Conservation (phyloP, 805 yeast species). For the Brettanomyces nanus region DNA sequence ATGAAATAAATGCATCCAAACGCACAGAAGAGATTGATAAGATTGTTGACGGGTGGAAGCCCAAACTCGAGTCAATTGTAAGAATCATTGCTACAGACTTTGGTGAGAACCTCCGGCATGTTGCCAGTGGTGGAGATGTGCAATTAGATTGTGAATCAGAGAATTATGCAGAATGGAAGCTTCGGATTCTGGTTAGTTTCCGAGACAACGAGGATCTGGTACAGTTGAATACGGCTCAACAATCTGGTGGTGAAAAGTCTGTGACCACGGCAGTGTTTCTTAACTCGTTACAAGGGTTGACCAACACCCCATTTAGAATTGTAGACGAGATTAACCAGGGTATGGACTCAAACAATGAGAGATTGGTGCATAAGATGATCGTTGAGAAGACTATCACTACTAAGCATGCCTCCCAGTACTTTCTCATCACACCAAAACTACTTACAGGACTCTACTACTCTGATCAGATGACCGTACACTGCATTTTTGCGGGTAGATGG, state of each 20-base stretch:
- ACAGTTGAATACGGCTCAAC: slow-evolving; percentile 75
- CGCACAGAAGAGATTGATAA: slow-evolving; percentile 31
- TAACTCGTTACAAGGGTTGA: slow-evolving; percentile 82
- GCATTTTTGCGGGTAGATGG: slow-evolving; percentile 56
- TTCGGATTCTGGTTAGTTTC: slow-evolving; percentile 79
- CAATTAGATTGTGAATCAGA: slow-evolving; percentile 42
- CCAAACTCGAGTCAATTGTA: slow-evolving; percentile 46
- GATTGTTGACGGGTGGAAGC: slow-evolving; percentile 44
- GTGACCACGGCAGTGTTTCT: slow-evolving; percentile 88
- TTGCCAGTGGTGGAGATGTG: slow-evolving; percentile 87
- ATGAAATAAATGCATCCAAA: slow-evolving; percentile 24
- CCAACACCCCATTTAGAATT: slow-evolving; percentile 85
- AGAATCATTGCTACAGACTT: slow-evolving; percentile 54
- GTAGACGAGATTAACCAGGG: slow-evolving; percentile 99
- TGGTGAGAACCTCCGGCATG: slow-evolving; percentile 54
- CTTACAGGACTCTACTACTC: slow-evolving; percentile 72
- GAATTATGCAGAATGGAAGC: slow-evolving; percentile 66
- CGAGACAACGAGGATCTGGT: slow-evolving; percentile 67
- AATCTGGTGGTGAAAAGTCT: slow-evolving; percentile 97
- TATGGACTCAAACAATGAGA: slow-evolving; percentile 91
- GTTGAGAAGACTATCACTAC: slow-evolving; percentile 58
- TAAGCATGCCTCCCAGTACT: slow-evolving; percentile 56
- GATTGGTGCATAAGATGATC: slow-evolving; percentile 75
- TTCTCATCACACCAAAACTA: slow-evolving; percentile 87
- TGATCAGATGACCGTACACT: slow-evolving; percentile 73